Percentiles rank a stretch among this genome's conserved stretches.
phyloP scores from a whole-genome alignment of 805 yeast genomes.

The Teunomyces kruisii region DNA sequence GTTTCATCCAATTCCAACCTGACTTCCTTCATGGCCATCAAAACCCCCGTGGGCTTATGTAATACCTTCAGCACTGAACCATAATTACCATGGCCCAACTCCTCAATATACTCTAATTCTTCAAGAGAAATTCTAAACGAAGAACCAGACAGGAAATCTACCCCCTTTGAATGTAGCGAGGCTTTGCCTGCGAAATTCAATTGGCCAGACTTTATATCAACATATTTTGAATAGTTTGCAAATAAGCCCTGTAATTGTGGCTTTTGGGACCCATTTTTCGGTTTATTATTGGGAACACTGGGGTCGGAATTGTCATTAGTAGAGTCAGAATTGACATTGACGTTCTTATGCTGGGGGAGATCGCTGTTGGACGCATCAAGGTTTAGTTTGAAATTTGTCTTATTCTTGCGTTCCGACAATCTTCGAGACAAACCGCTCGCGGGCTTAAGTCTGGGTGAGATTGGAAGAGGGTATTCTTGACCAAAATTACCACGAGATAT shows the following conservation, averaged over 20 bases:
- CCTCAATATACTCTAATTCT: constrained; percentile 79
- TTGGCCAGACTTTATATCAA: constrained; percentile 90
- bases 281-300: background rate
- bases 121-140: constrained; percentile 84
- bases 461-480: background rate
- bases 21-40: constrained; percentile 98
- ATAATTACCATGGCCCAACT: constrained; percentile 93
- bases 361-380: constrained; percentile 19
- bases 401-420: constrained; percentile 38
- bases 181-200: constrained; percentile 92
- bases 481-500: background rate
- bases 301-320: no score
- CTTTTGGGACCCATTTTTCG: constrained; percentile 15
- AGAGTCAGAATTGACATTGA: no score
- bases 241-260: constrained; percentile 60
- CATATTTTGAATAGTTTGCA: constrained; percentile 80
- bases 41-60: constrained; percentile 87
- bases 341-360: constrained; percentile 8
- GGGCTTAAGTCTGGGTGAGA: constrained; percentile 16
- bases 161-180: constrained; percentile 86
- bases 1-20: constrained; percentile 88
- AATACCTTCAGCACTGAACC: constrained; percentile 93
- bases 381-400: constrained; percentile 39
- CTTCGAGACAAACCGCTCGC: constrained; percentile 38
- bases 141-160: constrained; percentile 86